Evolutionary conservation across 441 rosid species (phyloP).

Genomic region (Syzygium syzygioides): DNA sequence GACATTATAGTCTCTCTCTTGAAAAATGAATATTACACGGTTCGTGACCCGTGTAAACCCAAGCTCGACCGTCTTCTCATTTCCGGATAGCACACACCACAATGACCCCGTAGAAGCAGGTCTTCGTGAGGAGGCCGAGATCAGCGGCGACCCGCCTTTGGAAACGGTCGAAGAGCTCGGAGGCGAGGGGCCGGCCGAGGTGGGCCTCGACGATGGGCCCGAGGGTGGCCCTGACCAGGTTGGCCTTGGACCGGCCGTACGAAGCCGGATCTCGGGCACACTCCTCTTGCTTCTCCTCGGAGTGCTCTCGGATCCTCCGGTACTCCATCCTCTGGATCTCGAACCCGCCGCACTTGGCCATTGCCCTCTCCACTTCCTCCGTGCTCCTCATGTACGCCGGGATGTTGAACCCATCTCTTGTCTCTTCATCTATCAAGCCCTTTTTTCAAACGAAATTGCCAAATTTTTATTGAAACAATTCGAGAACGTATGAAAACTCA

Average conservation of each 20-base stretch:
- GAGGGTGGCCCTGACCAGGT: conserved; percentile 40
- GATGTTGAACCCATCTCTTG: conserved; percentile 48
- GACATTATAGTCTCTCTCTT: background rate
- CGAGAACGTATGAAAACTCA: background rate
- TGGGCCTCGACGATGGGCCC: conserved; percentile 40
- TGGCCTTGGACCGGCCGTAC: conserved; percentile 42
- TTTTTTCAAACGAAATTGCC: background rate
- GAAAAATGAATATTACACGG: background rate
- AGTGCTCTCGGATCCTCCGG: conserved; percentile 31
- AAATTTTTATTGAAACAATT: background rate
- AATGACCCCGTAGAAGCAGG: conserved; percentile 40
- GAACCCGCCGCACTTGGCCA: conserved; percentile 37
- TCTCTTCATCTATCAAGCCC: conserved; percentile 44
- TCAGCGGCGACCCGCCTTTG: conserved; percentile 30
- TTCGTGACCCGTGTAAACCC: too few relatives aligned
- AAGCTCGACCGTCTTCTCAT: conserved; percentile 5
- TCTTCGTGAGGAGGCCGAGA: conserved; percentile 26
- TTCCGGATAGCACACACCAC: conserved; percentile 29
- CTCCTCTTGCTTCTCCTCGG: conserved; percentile 36
- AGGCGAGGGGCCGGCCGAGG: conserved; percentile 32
- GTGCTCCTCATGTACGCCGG: conserved; percentile 53
- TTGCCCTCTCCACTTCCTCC: conserved; percentile 39
- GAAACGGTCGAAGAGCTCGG: conserved; percentile 35
- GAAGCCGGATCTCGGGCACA: conserved; percentile 43
- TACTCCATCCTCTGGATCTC: conserved; percentile 39